Evolutionary conservation across 1,284 basidiomycete genomes (phyloP), one percentile per base, ranked within the genome.

Genomic region (Malassezia obtusa): DNA sequence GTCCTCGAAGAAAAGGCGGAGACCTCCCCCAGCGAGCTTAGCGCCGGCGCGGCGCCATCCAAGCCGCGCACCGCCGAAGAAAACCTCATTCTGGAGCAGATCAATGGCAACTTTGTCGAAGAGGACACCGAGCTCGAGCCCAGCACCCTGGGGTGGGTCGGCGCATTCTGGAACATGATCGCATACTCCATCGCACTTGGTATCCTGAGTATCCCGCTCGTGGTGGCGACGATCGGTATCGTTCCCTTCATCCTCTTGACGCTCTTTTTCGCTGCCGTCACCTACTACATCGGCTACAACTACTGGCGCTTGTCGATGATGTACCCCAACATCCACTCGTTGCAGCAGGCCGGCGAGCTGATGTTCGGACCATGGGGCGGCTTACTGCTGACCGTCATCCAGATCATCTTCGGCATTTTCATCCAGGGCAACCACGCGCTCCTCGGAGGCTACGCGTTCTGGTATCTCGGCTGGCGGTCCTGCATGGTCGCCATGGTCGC

Each of bases 151-250:
- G 64, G 66, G n/a, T 62, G 53, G 57, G 50, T 62, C 38, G 66
- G 64, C 21, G 57, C 60, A 28, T 65, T 63, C 43, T 68, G 63
- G 57, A 66, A 66, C 55, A 57, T 57, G 47, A 60, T 63, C 14
- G 64, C 64, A 26, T 68, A 62, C 45, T 58, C 64, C 15, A 64
- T 68, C 40, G 66, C 66, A 10, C 57, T 68, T 17, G 66, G 66
- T 11, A 59, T 68, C 32, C 54, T 68, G 43, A 62, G 59, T 37
- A 64, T 68, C 19, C 65, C 65, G 2, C 26, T 49, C 35, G 59
- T 61, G 28, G 63, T 63, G 24, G 66, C 65, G 9, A 60, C 64
- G 25, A 45, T 68, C 38, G 66, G 66, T 26, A 54, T 64, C 14
- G 64, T 64, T n/a, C 64, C 66, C 0, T 66, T 64, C 33, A 48